These are phyloP conservation scores for Arachis monticola DNA, from an alignment of 331 rosid genomes.

Conservation along the genomic window DNA sequence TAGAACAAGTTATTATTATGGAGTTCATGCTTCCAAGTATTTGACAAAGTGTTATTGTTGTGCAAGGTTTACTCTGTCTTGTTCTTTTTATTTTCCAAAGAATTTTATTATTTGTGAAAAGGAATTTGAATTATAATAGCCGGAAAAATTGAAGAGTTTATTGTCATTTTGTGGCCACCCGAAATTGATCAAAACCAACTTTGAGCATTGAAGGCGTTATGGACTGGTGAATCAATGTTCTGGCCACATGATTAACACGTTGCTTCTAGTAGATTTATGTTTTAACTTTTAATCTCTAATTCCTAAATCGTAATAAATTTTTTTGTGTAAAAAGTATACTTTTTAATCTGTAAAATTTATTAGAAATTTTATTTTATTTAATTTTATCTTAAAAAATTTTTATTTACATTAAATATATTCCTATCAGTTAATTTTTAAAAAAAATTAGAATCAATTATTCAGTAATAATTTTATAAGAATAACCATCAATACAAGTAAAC, in stretches of 20 bases:
- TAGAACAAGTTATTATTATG: not conserved
- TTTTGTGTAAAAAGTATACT: too few species aligned
- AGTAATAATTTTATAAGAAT: too few species aligned
- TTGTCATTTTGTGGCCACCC: constrained; percentile 26
- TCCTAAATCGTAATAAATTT: too few species aligned
- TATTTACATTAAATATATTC: too few species aligned
- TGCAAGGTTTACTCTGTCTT: not conserved
- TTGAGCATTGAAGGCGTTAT: too few species aligned
- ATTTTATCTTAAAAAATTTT: too few species aligned
- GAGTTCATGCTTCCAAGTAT: not conserved
- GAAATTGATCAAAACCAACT: not conserved
- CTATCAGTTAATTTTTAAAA: too few species aligned
- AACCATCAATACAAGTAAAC: too few species aligned
- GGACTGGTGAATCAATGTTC: not conserved
- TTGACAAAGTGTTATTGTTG: not conserved
- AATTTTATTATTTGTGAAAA: not conserved
- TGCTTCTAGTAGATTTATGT: not conserved
- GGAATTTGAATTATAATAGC: not conserved
- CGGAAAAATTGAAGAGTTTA: constrained; percentile 21
- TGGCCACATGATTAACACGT: not conserved
- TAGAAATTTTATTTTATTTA: too few species aligned
- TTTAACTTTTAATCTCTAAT: too few species aligned
- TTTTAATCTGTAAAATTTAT: too few species aligned
- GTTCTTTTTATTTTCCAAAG: not conserved
- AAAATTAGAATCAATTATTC: too few species aligned